A percentile compares a stretch with the other conserved stretches of the same genome.
Conservation (phyloP, 176 grass and related monocot genomes). For the Carex kokanica region DNA sequence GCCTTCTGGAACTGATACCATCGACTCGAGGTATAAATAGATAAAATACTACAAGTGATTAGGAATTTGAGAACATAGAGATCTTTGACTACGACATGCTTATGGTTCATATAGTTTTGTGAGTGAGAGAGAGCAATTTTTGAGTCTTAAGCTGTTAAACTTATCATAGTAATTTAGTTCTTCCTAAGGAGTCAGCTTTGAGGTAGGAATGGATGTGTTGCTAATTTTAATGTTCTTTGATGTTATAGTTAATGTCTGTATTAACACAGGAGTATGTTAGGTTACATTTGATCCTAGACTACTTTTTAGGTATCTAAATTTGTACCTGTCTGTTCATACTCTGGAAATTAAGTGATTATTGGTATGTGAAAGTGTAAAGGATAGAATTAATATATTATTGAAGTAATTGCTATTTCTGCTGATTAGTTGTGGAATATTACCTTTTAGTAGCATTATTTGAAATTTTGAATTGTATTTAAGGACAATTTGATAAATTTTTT, state of each 20-base stretch:
- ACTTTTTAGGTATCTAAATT: not conserved
- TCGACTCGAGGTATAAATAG: conserved; percentile 52
- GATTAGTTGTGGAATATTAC: not conserved
- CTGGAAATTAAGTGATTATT: not conserved
- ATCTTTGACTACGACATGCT: not conserved
- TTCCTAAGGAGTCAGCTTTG: not conserved
- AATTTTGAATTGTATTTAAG: not conserved
- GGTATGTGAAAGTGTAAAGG: not conserved
- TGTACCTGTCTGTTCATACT: not conserved
- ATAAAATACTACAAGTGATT: not conserved
- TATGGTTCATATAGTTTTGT: not conserved
- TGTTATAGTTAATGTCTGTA: not conserved
- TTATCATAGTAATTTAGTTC: not conserved
- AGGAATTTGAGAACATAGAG: not conserved
- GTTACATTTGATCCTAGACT: not conserved
- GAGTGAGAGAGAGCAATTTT: not conserved
- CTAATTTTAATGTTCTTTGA: not conserved
- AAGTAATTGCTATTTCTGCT: not conserved
- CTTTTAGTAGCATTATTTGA: not conserved
- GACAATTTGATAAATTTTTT: not conserved
- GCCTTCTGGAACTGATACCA: conserved; percentile 28
- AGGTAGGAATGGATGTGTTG: not conserved
- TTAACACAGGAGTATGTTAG: not conserved
- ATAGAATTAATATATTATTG: not conserved
- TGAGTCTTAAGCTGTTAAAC: not conserved